Percentiles rank a stretch among this genome's conserved stretches.
These are phyloP conservation scores for Lojkania enalia DNA, from an alignment of 2,329 filamentous ascomycete species.

Conservation along the genomic window DNA sequence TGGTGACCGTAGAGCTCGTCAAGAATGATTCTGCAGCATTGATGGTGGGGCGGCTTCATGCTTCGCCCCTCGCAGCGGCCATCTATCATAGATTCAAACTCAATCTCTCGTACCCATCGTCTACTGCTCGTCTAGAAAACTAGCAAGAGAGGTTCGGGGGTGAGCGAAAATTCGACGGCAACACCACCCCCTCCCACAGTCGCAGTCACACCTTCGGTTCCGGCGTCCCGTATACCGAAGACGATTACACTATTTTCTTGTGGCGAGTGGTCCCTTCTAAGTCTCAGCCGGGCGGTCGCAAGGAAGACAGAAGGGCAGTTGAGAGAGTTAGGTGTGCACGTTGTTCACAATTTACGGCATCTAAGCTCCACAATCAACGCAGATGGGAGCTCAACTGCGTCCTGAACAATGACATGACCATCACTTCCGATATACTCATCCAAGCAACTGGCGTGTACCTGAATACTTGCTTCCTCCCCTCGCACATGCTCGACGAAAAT, in stretches of 20 bases:
- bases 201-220: constrained; percentile 1
- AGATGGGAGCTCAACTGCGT: constrained; percentile 26
- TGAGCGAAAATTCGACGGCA: constrained; percentile 2
- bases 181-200: background rate
- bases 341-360: constrained; percentile 33
- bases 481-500: constrained; percentile 24
- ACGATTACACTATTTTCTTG: constrained; percentile 40
- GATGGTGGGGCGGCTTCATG: too few relatives aligned
- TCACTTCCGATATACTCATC: constrained; percentile 39
- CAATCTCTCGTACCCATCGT: background rate
- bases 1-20: constrained; percentile 27
- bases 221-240: constrained; percentile 12
- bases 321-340: constrained; percentile 31
- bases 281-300: constrained; percentile 20
- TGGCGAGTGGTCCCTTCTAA: constrained; percentile 30
- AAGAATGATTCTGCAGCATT: constrained; percentile 2
- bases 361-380: constrained; percentile 17
- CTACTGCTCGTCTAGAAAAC: constrained; percentile 1
- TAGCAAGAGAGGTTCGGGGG: constrained; percentile 4
- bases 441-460: constrained; percentile 36
- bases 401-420: constrained; percentile 33
- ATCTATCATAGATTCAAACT: too few relatives aligned
- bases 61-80: too few relatives aligned
- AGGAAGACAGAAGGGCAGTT: constrained; percentile 34
- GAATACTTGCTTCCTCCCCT: constrained; percentile 33